phyloP scores from a whole-genome alignment of 2,329 filamentous ascomycete species.

The Neoarthrinium moseri region DNA sequence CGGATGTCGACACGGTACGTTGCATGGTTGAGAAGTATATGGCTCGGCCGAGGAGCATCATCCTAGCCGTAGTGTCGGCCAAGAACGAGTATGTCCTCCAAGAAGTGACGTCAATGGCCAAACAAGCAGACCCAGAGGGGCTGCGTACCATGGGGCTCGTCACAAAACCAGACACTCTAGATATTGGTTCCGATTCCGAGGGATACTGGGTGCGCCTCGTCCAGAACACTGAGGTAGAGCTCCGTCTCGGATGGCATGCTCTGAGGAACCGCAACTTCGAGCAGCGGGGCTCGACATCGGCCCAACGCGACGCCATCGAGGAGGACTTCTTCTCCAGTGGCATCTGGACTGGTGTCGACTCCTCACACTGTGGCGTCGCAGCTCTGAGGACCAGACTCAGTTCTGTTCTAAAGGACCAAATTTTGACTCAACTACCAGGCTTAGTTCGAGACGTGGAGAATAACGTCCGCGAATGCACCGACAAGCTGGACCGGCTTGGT shows the following conservation, averaged over 20 bases:
- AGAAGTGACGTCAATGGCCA: slow-evolving; percentile 47
- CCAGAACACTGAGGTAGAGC: slow-evolving; percentile 40
- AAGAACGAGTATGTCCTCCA: slow-evolving; percentile 57
- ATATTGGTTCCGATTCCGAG: slow-evolving; percentile 36
- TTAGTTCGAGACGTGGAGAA: slow-evolving; percentile 28
- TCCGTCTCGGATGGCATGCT: slow-evolving; percentile 52
- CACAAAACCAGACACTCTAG: slow-evolving; percentile 42
- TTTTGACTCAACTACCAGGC: slow-evolving; percentile 27
- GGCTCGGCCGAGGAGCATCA: slow-evolving; percentile 52
- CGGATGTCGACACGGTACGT: slow-evolving; percentile 40
- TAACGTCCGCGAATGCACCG: slow-evolving; percentile 19
- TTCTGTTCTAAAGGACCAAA: slow-evolving; percentile 23
- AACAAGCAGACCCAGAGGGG: slow-evolving; percentile 29
- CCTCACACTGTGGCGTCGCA: slow-evolving; percentile 18
- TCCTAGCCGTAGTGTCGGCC: slow-evolving; percentile 55
- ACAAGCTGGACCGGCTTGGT: slow-evolving; percentile 22
- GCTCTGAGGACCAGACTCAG: slow-evolving; percentile 23
- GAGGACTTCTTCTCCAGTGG: slow-evolving; percentile 14
- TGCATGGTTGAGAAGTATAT: slow-evolving; percentile 54
- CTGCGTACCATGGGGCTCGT: slow-evolving; percentile 46
- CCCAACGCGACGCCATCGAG: slow-evolving; percentile 12
- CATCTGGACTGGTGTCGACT: slow-evolving; percentile 11
- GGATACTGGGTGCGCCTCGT: slow-evolving; percentile 36
- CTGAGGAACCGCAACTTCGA: slow-evolving; percentile 36
- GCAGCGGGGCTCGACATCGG: slow-evolving; percentile 12